phyloP scores from a whole-genome alignment of 139 green algal genomes.

The Picochlorum sp. region DNA sequence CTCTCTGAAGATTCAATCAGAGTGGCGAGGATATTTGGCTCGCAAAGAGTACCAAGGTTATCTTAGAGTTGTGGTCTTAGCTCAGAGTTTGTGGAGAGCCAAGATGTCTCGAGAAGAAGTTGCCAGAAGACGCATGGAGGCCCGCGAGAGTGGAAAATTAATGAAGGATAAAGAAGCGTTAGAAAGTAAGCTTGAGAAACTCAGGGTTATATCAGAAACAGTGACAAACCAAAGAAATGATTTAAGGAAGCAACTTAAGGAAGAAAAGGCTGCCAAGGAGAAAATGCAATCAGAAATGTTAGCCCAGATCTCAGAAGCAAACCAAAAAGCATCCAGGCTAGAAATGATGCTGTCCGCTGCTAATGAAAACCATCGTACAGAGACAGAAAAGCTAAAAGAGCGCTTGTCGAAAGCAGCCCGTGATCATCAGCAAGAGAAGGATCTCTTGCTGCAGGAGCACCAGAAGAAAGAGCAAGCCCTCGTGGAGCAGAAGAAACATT shows the following conservation, averaged over 20 bases:
- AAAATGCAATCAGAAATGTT: no score
- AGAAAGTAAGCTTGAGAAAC: slow-evolving; percentile 56
- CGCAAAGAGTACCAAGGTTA: slow-evolving; percentile 24
- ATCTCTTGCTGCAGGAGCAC: neutral
- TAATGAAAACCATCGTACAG: no score
- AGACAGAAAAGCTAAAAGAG: no score
- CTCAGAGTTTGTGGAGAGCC: slow-evolving; percentile 52
- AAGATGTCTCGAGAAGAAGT: slow-evolving; percentile 47
- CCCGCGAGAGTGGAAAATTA: slow-evolving; percentile 69
- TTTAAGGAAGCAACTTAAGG: slow-evolving; percentile 48
- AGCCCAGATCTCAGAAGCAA: neutral
- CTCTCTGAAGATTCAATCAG: slow-evolving; percentile 48
- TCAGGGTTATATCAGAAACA: slow-evolving; percentile 60
- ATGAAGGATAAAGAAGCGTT: slow-evolving; percentile 82
- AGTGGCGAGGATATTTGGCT: slow-evolving; percentile 34
- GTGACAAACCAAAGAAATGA: slow-evolving; percentile 79
- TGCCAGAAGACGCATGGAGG: slow-evolving; percentile 31
- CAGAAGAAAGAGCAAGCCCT: neutral
- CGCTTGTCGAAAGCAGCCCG: no score
- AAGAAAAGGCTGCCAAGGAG: slow-evolving; percentile 25
- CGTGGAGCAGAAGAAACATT: no score
- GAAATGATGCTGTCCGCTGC: no score
- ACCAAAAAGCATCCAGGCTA: no score
- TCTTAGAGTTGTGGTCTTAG: slow-evolving; percentile 22
- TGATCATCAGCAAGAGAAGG: no score